phyloP scores from a whole-genome alignment of 345 rosid species.

The Acer campestre region DNA sequence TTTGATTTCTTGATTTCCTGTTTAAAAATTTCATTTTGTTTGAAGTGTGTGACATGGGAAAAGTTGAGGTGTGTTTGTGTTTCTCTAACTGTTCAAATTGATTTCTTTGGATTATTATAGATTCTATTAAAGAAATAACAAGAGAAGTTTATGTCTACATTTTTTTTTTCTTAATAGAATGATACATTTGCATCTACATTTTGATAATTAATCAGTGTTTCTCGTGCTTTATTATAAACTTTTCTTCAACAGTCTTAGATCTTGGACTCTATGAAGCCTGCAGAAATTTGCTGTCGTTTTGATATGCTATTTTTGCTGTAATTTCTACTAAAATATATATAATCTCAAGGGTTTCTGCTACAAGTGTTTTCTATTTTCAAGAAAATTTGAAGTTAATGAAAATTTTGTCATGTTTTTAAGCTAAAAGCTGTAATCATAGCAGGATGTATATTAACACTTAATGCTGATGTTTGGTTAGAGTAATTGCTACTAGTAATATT shows the following conservation, averaged over 20 bases:
- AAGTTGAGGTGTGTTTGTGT: not conserved
- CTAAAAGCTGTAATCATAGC: not conserved
- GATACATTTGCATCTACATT: constrained; percentile 3
- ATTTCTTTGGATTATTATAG: not conserved
- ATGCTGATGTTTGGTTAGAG: not conserved
- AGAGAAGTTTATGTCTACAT: not conserved
- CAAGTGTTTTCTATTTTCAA: not conserved
- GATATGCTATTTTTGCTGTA: not conserved
- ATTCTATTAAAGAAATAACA: not conserved
- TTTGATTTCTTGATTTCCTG: constrained; percentile 5
- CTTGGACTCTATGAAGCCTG: constrained; percentile 20
- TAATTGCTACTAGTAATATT: not conserved
- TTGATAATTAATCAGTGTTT: constrained; percentile 6
- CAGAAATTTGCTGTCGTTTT: constrained; percentile 13
- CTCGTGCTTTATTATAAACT: constrained; percentile 3
- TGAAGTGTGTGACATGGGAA: not conserved
- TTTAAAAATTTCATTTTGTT: not conserved
- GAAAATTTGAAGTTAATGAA: constrained; percentile 3
- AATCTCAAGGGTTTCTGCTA: not conserved
- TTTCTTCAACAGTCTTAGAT: constrained; percentile 16
- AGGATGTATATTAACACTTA: not conserved
- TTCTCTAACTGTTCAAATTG: not conserved
- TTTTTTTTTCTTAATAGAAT: not conserved
- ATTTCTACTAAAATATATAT: not conserved
- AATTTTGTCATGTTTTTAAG: not conserved